Evolutionary conservation across 169 alveolate genomes (phyloP).

Genomic region (Eimeria necatrix): DNA sequence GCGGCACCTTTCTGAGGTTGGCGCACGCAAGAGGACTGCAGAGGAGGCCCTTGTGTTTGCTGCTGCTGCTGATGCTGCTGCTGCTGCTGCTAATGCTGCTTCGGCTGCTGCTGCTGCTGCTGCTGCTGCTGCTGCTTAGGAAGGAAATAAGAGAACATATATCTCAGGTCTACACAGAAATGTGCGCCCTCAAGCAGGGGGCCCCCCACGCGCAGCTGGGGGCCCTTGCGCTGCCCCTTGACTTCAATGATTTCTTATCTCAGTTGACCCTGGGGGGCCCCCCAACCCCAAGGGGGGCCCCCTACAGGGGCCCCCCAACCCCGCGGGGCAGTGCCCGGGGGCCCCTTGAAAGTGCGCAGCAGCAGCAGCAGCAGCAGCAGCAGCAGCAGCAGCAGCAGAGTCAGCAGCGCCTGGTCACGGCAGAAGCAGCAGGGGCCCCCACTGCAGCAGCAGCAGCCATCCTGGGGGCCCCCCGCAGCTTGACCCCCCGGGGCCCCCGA

Average conservation of each 20-base stretch:
- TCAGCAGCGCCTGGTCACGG: background rate
- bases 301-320: background rate
- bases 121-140: conserved; percentile 13
- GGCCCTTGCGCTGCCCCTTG: conserved; percentile 40
- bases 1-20: no score
- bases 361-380: no score
- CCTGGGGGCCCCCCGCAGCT: background rate
- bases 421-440: conserved; percentile 61
- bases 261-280: conserved; percentile 12
- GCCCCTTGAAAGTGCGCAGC: background rate
- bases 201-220: conserved; percentile 52
- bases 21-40: no score
- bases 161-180: conserved; percentile 19
- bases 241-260: conserved; percentile 41
- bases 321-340: background rate
- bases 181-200: conserved; percentile 54
- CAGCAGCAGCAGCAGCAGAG: conserved; percentile 13
- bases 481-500: background rate
- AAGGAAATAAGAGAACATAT: background rate
- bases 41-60: no score
- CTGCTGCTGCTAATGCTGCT: no score
- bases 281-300: conserved; percentile 19
- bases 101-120: background rate
- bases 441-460: conserved; percentile 39
- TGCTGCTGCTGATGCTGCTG: no score